These are phyloP conservation scores for Saturnispora mendoncae DNA, from an alignment of 805 yeast species.

Conservation along the genomic window DNA sequence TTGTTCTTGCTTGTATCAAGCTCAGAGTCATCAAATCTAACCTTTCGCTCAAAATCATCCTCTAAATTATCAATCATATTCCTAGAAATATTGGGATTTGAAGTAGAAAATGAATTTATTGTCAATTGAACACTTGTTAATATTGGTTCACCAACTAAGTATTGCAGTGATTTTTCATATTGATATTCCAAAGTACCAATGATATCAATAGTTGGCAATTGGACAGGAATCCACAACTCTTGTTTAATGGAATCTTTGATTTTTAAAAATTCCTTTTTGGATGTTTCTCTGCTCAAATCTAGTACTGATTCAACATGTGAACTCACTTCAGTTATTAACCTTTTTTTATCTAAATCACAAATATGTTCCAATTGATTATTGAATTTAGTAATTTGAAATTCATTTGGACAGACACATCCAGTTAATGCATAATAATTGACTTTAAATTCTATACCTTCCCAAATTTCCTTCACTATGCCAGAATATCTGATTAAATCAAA, in stretches of 20 bases:
- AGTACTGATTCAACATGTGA: slow-evolving; percentile 11
- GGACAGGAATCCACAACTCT: slow-evolving; percentile 40
- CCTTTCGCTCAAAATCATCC: slow-evolving; percentile 21
- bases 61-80: slow-evolving; percentile 9
- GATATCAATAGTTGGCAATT: slow-evolving; percentile 51
- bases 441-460: slow-evolving; percentile 19
- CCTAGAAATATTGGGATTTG: neutral
- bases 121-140: slow-evolving; percentile 33
- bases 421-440: slow-evolving; percentile 25
- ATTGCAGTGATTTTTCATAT: slow-evolving; percentile 34
- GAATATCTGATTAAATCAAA: slow-evolving; percentile 18
- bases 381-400: slow-evolving; percentile 11
- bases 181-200: slow-evolving; percentile 49
- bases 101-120: slow-evolving; percentile 13
- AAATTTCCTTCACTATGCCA: slow-evolving; percentile 15
- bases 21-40: slow-evolving; percentile 18
- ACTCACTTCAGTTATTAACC: slow-evolving; percentile 11
- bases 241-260: slow-evolving; percentile 10
- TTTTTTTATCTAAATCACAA: slow-evolving; percentile 11
- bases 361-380: slow-evolving; percentile 11
- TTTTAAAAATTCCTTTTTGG: slow-evolving; percentile 10
- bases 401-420: slow-evolving; percentile 13
- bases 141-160: slow-evolving; percentile 60
- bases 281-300: neutral
- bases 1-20: slow-evolving; percentile 10